Conservation (phyloP, 2,329 filamentous ascomycete genomes). For the Ophiosphaerella korrae region DNA sequence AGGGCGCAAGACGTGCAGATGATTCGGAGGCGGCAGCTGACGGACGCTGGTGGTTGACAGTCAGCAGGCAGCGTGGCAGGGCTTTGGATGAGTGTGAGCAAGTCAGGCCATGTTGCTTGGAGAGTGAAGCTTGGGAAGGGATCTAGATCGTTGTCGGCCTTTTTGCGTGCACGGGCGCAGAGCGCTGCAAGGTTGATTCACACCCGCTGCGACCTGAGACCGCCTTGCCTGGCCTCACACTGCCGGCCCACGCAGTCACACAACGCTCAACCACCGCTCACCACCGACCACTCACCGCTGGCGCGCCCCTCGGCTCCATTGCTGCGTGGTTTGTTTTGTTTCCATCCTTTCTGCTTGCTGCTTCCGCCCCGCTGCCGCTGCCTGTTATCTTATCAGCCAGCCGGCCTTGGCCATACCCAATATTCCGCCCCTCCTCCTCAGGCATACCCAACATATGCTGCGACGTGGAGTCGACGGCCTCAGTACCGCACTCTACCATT, state of each 20-base stretch:
- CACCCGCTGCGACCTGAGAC: conserved; percentile 6
- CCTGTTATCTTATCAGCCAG: conserved; percentile 18
- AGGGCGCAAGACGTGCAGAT: too few relatives aligned
- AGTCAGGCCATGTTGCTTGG: not conserved
- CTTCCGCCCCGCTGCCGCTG: conserved; percentile 12
- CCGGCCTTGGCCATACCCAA: too few relatives aligned
- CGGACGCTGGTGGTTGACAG: not conserved
- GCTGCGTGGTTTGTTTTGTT: not conserved
- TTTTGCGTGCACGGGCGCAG: not conserved
- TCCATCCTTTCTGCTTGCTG: not conserved
- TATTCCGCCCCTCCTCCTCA: too few relatives aligned
- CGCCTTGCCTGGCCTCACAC: conserved; percentile 11
- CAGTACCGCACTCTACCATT: too few relatives aligned
- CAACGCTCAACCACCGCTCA: not conserved
- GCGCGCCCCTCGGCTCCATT: too few relatives aligned
- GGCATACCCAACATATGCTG: too few relatives aligned
- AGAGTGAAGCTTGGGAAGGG: not conserved
- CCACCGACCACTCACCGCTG: too few relatives aligned
- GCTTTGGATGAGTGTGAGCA: not conserved
- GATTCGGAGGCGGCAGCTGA: too few relatives aligned
- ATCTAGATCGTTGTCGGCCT: not conserved
- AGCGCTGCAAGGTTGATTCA: conserved; percentile 9
- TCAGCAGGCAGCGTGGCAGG: not conserved
- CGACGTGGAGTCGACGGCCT: too few relatives aligned
- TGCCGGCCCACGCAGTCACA: not conserved